Evolutionary conservation across 345 rosid genomes (phyloP), one percentile per base, ranked within the genome.

Genomic region (Rhodomyrtus tomentosa): DNA sequence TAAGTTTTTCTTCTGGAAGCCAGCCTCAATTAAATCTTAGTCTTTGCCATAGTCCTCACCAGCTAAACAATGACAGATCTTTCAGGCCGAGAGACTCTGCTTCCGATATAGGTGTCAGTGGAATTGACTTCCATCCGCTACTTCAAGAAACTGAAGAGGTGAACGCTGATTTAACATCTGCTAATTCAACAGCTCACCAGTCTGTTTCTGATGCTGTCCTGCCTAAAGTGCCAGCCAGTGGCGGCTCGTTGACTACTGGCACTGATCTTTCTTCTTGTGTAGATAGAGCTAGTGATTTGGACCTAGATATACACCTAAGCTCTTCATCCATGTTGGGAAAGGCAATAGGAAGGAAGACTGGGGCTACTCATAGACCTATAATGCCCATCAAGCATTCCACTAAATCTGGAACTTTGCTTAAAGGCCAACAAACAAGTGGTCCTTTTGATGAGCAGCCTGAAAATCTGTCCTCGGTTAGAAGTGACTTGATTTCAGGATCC

Each of bases 121-220:
- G 91, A 84, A 91, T 93, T 81, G 94, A 94, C 84, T 95, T 97
- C 89, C 99, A 97, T 86, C 98, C 99, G 9, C 98, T 95, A 79
- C 89, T 97, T 88, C 95, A 93, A 87, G 93, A 93, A 91, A 86
- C 87, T 8, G 93, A 93, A 82, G 90, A 86, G 84, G 90, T 82
- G 56, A 91, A 87, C 32, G 83, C 54, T 68, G 88, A 88, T 83
- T 85, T 48, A 38, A 85, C 80, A 27, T 80, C 81, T 81, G 80
- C 83, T 84, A 45, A 88, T 85, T 87, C 89, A 55, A 90, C 83
- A 85, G 86, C 73, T 85, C 82, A 85, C 76, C 83, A 83, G 76
- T 84, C 85, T 85, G 89, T 84, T 85, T 85, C 91, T 87, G 76
- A 88, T 86, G 88, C 87, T 84, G 84, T 87, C 86, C 89, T 68